These are phyloP conservation scores for Plasmodium vinckei DNA, from an alignment of 169 alveolate genomes.

Conservation along the genomic window DNA sequence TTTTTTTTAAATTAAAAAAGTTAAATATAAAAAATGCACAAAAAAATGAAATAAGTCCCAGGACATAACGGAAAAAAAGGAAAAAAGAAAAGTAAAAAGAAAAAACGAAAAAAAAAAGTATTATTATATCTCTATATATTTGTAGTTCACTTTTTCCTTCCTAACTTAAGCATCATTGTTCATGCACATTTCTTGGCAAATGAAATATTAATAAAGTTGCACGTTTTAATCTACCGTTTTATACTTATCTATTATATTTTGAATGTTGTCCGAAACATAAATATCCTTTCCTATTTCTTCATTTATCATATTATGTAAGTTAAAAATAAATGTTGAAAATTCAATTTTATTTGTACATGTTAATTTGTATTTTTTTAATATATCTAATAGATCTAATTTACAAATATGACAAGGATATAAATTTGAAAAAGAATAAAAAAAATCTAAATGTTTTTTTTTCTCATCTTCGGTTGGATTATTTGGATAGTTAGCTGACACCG, in stretches of 20 bases:
- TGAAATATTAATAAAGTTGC: background rate
- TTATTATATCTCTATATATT: no score
- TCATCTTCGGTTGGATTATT: slow-evolving; percentile 83
- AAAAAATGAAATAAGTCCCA: no score
- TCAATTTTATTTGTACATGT: slow-evolving; percentile 57
- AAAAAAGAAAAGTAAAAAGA: no score
- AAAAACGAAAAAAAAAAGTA: no score
- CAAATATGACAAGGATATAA: slow-evolving; percentile 89
- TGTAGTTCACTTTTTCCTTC: background rate
- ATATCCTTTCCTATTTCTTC: slow-evolving; percentile 77
- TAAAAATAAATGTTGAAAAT: slow-evolving; percentile 83
- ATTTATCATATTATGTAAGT: slow-evolving; percentile 87
- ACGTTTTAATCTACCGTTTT: slow-evolving; percentile 11
- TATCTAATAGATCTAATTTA: slow-evolving; percentile 81
- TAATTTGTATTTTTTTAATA: slow-evolving; percentile 80
- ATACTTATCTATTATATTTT: slow-evolving; percentile 20
- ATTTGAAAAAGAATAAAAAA: slow-evolving; percentile 84
- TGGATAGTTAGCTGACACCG: slow-evolving; percentile 88
- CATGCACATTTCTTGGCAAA: background rate
- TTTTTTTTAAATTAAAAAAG: no score
- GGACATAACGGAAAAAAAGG: no score
- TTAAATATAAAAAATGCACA: no score
- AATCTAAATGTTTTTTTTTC: slow-evolving; percentile 70
- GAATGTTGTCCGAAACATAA: slow-evolving; percentile 20
- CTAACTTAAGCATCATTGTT: background rate